These are phyloP conservation scores for Mycena leptocephala DNA, from an alignment of 768 basidiomycete species.

Conservation along the genomic window DNA sequence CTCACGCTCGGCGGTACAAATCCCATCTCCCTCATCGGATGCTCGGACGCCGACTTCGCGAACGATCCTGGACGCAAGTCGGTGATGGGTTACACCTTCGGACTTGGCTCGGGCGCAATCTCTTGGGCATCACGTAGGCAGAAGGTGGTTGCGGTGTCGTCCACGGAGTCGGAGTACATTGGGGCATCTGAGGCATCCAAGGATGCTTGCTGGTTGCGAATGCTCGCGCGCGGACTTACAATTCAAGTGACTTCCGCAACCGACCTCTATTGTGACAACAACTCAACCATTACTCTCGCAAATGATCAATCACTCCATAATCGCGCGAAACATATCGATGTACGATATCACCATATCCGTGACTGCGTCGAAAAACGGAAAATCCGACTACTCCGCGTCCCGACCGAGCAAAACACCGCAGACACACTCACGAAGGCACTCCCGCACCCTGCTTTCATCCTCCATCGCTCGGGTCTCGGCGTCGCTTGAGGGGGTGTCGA, in stretches of 20 bases:
- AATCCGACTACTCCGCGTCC: slow-evolving; percentile 34
- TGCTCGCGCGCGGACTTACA: slow-evolving; percentile 30
- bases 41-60: neutral
- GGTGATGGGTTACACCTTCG: too few relatives aligned
- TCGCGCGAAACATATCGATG: slow-evolving; percentile 50
- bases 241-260: slow-evolving; percentile 24
- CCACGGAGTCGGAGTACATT: slow-evolving; percentile 55
- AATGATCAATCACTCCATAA: slow-evolving; percentile 41
- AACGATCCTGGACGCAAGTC: neutral
- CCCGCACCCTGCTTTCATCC: neutral
- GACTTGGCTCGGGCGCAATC: too few relatives aligned
- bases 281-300: slow-evolving; percentile 35
- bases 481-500: neutral
- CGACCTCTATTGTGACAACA: slow-evolving; percentile 31
- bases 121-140: slow-evolving; percentile 40
- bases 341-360: slow-evolving; percentile 50
- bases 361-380: slow-evolving; percentile 39
- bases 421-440: neutral
- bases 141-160: slow-evolving; percentile 48
- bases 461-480: neutral
- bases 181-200: slow-evolving; percentile 34
- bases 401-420: neutral
- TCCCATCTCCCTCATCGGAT: neutral
- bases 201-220: slow-evolving; percentile 42
- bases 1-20: neutral